These are phyloP conservation scores for Leccinum broughii DNA, from an alignment of 768 basidiomycete species.

Conservation along the genomic window DNA sequence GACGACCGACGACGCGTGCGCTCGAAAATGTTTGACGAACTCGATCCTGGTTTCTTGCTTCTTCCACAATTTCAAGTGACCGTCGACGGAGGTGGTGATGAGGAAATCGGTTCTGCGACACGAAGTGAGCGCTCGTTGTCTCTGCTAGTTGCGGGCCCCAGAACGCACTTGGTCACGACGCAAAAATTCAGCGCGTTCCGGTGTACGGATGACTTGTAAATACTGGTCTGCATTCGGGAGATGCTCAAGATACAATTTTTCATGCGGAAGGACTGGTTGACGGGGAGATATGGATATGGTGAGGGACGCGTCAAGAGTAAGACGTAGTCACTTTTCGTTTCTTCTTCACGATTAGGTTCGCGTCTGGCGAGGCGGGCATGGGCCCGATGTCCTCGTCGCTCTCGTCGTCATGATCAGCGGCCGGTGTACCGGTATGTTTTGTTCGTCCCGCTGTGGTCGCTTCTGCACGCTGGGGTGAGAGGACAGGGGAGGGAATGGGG, in stretches of 20 bases:
- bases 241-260: slow-evolving; percentile 89
- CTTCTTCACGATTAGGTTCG: slow-evolving; percentile 54
- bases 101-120: slow-evolving; percentile 81
- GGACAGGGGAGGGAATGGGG: no score
- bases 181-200: slow-evolving; percentile 87
- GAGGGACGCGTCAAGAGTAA: background rate
- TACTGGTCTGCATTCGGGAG: slow-evolving; percentile 92
- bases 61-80: slow-evolving; percentile 97
- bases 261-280: slow-evolving; percentile 82
- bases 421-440: background rate
- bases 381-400: slow-evolving; percentile 83
- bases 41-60: slow-evolving; percentile 95
- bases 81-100: slow-evolving; percentile 93
- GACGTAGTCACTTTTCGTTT: slow-evolving; percentile 70
- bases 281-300: slow-evolving; percentile 18
- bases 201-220: slow-evolving; percentile 97
- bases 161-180: slow-evolving; percentile 78
- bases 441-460: no score
- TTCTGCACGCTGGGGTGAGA: no score
- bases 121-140: slow-evolving; percentile 11
- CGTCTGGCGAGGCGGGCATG: slow-evolving; percentile 67
- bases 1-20: slow-evolving; percentile 78
- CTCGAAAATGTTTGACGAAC: slow-evolving; percentile 97
- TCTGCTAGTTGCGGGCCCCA: no score
- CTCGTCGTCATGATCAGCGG: slow-evolving; percentile 40